Evolutionary conservation across 805 yeast species (phyloP), one percentile per base, ranked within the genome.

Genomic region (Helenozyma rhizophorensis): DNA sequence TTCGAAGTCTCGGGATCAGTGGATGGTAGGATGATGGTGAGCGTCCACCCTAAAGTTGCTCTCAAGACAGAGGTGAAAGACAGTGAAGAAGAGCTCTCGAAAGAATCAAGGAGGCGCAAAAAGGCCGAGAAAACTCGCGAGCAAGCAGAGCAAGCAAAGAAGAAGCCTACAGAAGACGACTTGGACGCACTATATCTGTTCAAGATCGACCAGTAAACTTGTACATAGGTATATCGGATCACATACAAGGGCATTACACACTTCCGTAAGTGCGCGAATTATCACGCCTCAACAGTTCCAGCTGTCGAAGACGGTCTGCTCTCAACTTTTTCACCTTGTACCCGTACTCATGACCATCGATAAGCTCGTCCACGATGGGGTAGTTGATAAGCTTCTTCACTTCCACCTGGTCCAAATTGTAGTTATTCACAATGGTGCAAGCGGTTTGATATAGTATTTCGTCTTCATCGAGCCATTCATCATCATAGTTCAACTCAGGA

Each of bases 361-460:
- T 49, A 24, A 44, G 28, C 32, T 67, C 70, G 30, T 65, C 72
- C n/a, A 65, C 70, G 8, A 65, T 62, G 3, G 72, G 72, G 36
- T 65, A 67, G 36, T 67, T 64, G 19, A 66, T 43, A 30, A 65
- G 30, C 33, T 48, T 42, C 34, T 62, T 62, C 23, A 64, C 56
- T 21, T 57, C 63, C 3, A 28, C 32, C 36, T 60, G 67, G 34
- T 65, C 51, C 32, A 47, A 32, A 18, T 43, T 45, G 33, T 47
- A 47, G 37, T 45, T 47, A 35, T 47, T 47, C 15, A 47, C 47
- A 24, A 47, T 48, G 4, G 43, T 28, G 21, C 41, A 35, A 6
- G 72, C 70, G 17, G 43, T 36, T 14, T 48, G 56, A 39, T 67
- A 67, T 17, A 43, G 46, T 8, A 19, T 26, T 38, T 67, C 72